phyloP scores from a whole-genome alignment of 1,139 yeast genomes.

The Zygosaccharomyces pseudobailii region DNA sequence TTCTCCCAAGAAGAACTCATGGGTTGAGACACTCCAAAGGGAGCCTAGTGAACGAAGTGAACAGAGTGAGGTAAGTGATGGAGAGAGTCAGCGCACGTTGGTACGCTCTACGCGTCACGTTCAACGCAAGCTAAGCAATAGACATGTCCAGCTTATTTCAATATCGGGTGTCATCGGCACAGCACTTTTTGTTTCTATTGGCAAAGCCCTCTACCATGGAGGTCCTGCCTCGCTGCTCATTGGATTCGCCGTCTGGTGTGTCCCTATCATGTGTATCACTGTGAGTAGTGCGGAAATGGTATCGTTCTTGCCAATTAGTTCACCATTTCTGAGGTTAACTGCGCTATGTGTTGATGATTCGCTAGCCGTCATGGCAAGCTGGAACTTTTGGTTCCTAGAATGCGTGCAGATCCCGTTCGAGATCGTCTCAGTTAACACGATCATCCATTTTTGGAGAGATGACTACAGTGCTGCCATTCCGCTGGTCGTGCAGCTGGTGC shows the following conservation, averaged over 20 bases:
- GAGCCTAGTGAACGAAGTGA: background rate
- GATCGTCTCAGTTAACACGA: slow-evolving; percentile 72
- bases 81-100: background rate
- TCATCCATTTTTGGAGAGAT: slow-evolving; percentile 74
- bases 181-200: slow-evolving; percentile 70
- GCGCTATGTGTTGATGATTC: slow-evolving; percentile 63
- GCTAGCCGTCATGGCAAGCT: slow-evolving; percentile 70
- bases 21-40: background rate
- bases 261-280: slow-evolving; percentile 61
- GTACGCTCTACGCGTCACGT: slow-evolving; percentile 2
- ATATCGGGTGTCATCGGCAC: slow-evolving; percentile 86
- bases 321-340: slow-evolving; percentile 55
- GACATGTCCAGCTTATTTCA: slow-evolving; percentile 75
- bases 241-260: slow-evolving; percentile 58
- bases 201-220: slow-evolving; percentile 60
- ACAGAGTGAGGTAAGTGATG: background rate
- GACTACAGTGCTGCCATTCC: slow-evolving; percentile 68
- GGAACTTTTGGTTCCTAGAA: slow-evolving; percentile 76
- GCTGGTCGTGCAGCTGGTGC: slow-evolving; percentile 54
- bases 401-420: slow-evolving; percentile 78
- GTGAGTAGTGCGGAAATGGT: slow-evolving; percentile 82
- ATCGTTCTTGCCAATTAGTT: slow-evolving; percentile 65
- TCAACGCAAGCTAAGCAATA: slow-evolving; percentile 42
- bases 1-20: background rate
- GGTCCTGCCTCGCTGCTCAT: slow-evolving; percentile 76